A percentile compares a stretch with the other conserved stretches of the same genome.
Evolutionary conservation across 441 rosid genomes (phyloP).

Genomic region (Arabidopsis hybrid): DNA sequence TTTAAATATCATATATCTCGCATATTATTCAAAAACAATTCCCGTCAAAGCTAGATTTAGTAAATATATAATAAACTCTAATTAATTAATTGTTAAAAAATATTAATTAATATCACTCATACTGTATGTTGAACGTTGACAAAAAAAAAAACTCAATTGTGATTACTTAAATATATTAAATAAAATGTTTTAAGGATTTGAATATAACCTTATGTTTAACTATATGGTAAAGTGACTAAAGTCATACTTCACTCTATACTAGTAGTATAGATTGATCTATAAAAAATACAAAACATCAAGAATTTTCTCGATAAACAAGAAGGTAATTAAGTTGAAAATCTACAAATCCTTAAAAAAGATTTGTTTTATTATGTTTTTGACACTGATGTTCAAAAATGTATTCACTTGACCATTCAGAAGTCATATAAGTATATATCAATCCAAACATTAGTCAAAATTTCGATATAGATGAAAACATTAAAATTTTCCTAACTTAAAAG

Average conservation of each 20-base stretch:
- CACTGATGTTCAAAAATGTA: not conserved
- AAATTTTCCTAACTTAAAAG: not conserved
- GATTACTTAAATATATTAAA: too few relatives aligned
- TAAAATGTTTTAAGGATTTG: too few relatives aligned
- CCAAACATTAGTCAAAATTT: not conserved
- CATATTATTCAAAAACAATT: not conserved
- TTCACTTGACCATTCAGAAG: slow-evolving; percentile 3
- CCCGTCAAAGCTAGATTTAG: not conserved
- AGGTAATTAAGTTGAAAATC: not conserved
- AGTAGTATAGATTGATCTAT: too few relatives aligned
- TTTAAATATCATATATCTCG: not conserved
- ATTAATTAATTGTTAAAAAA: too few relatives aligned
- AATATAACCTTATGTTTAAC: too few relatives aligned
- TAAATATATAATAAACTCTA: too few relatives aligned
- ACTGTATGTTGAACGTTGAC: too few relatives aligned
- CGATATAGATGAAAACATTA: not conserved
- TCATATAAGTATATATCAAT: slow-evolving; percentile 23
- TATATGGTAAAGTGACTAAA: too few relatives aligned
- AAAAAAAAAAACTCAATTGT: too few relatives aligned
- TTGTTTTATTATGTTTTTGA: slow-evolving; percentile 4
- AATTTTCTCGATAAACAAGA: not conserved
- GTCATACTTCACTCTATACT: too few relatives aligned
- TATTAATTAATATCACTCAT: too few relatives aligned
- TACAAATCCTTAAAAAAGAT: not conserved
- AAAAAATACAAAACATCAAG: not conserved